Conservation (phyloP, 108 stramenopile genomes). For the Nitzschia palea region DNA sequence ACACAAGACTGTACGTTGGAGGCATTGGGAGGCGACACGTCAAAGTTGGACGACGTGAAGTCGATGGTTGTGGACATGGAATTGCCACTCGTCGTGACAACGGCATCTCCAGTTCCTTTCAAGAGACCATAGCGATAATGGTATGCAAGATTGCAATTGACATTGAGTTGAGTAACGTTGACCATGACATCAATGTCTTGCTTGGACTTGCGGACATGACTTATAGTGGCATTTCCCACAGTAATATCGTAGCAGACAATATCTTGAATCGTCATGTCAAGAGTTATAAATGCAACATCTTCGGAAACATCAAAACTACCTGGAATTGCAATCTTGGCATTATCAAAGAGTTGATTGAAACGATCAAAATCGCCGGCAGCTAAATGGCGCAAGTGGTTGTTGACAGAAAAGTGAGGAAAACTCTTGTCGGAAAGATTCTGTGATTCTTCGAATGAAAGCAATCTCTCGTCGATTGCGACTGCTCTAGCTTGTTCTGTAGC, state of each 20-base stretch:
- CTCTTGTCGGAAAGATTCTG: too few species aligned
- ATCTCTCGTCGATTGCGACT: too few species aligned
- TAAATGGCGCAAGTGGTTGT: too few species aligned
- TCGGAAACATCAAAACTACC: conserved; percentile 22
- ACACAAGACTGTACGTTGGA: conserved; percentile 34
- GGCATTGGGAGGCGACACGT: conserved; percentile 30
- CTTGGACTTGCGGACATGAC: conserved; percentile 7
- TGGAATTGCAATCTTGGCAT: conserved; percentile 25
- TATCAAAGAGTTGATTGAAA: conserved; percentile 28
- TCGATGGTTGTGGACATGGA: conserved; percentile 21
- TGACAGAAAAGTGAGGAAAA: too few species aligned
- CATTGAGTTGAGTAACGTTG: conserved; percentile 9
- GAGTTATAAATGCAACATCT: conserved; percentile 4
- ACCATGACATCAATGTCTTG: conserved; percentile 15
- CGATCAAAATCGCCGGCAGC: conserved; percentile 27
- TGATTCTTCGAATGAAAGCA: too few species aligned
- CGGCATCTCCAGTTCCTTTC: conserved; percentile 10
- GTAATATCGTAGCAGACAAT: conserved; percentile 30
- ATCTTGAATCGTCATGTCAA: conserved; percentile 18
- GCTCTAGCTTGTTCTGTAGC: too few species aligned
- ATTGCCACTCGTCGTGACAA: conserved; percentile 26
- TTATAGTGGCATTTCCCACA: conserved; percentile 18
- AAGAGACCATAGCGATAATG: conserved; percentile 30
- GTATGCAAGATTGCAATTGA: conserved; percentile 26
- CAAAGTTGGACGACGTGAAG: conserved; percentile 44